Conservation (phyloP, 495 filamentous ascomycete genomes). For the Coniosporium apollinis region DNA sequence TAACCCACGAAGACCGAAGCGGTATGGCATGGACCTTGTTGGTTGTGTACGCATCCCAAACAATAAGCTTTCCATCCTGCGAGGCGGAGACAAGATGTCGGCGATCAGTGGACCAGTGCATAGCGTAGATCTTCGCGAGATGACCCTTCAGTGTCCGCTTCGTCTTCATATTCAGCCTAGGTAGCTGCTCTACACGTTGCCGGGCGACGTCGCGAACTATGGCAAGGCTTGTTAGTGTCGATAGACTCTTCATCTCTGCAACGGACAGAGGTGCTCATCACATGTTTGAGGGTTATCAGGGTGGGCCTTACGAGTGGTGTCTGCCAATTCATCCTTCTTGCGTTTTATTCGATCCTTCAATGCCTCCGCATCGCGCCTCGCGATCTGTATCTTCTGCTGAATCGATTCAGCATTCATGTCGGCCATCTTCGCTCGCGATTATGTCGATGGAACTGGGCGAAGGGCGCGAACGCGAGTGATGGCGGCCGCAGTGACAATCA, state of each 20-base stretch:
- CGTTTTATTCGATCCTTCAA: slow-evolving; percentile 98
- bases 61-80: slow-evolving; percentile 98
- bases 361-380: slow-evolving; percentile 91
- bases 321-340: slow-evolving; percentile 98
- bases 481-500: too few species aligned
- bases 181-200: slow-evolving; percentile 74
- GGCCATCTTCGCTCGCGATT: too few species aligned
- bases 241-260: too few species aligned
- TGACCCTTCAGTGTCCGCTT: slow-evolving; percentile 93
- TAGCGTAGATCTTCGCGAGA: slow-evolving; percentile 97
- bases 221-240: too few species aligned
- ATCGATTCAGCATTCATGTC: slow-evolving; percentile 58
- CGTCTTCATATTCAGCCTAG: slow-evolving; percentile 87
- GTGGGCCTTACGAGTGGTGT: slow-evolving; percentile 75
- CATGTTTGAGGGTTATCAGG: neutral
- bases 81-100: slow-evolving; percentile 96
- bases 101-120: slow-evolving; percentile 99
- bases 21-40: slow-evolving; percentile 99
- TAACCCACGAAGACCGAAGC: slow-evolving; percentile 97
- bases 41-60: slow-evolving; percentile 99
- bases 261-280: too few species aligned
- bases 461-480: too few species aligned
- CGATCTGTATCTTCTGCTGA: slow-evolving; percentile 83
- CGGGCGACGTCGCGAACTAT: slow-evolving; percentile 83
- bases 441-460: too few species aligned